Base-by-base conservation (phyloP, 139 green algal genomes). In the Dunaliella primolecta region DNA sequence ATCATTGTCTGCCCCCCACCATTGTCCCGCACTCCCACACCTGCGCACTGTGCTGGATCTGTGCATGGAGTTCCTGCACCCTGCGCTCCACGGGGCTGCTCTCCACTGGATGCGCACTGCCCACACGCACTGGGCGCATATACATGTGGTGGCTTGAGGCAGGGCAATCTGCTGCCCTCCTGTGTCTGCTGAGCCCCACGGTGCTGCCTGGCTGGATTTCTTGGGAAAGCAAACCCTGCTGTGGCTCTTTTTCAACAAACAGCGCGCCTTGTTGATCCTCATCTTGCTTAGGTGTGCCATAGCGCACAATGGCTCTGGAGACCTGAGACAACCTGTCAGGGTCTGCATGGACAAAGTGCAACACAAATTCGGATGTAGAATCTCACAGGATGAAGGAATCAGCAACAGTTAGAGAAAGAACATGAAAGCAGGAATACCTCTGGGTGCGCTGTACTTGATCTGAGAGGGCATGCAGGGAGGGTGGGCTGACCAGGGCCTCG, bases 61-160 rank as follows among this genome's bases (percentile, higher is more conserved):
- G 32, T 30, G 33, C n/a, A 29, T 80, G 75, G 29, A 80, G n/a
- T 21, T 80, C 75, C 30, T 80, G n/a, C 75, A 80, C n/a, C 75
- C 36, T 36, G n/a, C 36, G 29, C n/a, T 80, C 75, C 32, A 80
- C 75, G 21, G 75, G 75, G 30, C 75, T 80, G 30, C 32, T 33
- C 27, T 80, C 75, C 33, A 33, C 75, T 27, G 27, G 75, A n/a
- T 80, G 46, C 46, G 7, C 46, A 25, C 46, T 15, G 46, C 46
- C n/a, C n/a, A n/a, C 46, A 64, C 15, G 46, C 46, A 15, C 7
- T 15, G 46, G 46, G 7, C 46, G 15, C 7, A 25, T 7, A 15
- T 64, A 15, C 46, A 15, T 7, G 46, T 64, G 46, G 15, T 25
- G 15, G 46, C 46, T 64, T 64, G 46, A 25, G 46, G 15, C 46